A percentile compares a stretch with the other conserved stretches of the same genome.
phyloP scores from a whole-genome alignment of 306 rosid species.

The Fragaria nilgerrensis region DNA sequence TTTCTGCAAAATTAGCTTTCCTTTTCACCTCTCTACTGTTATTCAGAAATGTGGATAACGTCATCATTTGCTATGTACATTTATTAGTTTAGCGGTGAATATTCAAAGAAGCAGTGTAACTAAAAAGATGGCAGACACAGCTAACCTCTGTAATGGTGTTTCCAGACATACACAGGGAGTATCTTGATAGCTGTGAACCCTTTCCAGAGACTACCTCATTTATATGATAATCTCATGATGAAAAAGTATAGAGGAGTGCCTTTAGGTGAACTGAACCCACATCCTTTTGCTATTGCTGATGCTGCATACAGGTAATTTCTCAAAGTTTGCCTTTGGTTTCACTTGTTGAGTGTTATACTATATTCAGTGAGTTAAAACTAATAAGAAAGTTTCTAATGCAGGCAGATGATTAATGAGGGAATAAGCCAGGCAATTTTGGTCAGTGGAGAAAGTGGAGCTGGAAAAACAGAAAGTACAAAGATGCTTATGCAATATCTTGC shows the following conservation, averaged over 20 bases:
- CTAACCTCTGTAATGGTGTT: slow-evolving; percentile 32
- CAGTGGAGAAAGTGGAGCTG: slow-evolving; percentile 99
- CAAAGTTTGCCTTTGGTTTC: slow-evolving; percentile 14
- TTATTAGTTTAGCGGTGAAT: background rate
- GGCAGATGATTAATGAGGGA: slow-evolving; percentile 79
- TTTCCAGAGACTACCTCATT: slow-evolving; percentile 83
- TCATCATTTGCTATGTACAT: background rate
- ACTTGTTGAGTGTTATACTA: slow-evolving; percentile 3
- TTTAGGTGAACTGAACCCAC: slow-evolving; percentile 91
- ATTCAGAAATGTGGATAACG: background rate
- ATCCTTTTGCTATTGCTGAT: slow-evolving; percentile 98
- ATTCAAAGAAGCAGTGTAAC: background rate
- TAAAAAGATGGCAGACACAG: slow-evolving; percentile 7
- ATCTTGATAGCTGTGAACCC: slow-evolving; percentile 97
- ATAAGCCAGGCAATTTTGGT: slow-evolving; percentile 89
- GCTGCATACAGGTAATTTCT: slow-evolving; percentile 81
- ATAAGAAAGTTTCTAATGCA: slow-evolving; percentile 23
- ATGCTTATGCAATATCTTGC: slow-evolving; percentile 99
- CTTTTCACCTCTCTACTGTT: background rate
- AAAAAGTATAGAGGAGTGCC: slow-evolving; percentile 63
- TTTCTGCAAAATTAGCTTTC: background rate
- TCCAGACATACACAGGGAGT: slow-evolving; percentile 93
- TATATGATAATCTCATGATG: slow-evolving; percentile 66
- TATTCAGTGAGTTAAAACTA: background rate
- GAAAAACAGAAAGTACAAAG: slow-evolving; percentile 95